Evolutionary conservation across 108 stramenopile species (phyloP).

Genomic region (Fragilaria radians): DNA sequence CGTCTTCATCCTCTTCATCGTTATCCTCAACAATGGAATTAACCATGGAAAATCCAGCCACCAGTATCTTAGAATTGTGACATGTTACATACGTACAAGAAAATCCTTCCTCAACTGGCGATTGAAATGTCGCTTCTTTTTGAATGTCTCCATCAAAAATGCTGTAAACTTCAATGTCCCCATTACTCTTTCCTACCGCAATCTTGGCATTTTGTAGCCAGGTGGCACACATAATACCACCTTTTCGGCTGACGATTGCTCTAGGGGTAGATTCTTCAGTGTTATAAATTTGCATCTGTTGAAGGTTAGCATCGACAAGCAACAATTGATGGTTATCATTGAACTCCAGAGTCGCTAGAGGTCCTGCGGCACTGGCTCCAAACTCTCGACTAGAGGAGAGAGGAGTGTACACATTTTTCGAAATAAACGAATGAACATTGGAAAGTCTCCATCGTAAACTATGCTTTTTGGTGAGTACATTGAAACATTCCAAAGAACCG

Average conservation of each 20-base stretch:
- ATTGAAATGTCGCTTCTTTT: neutral
- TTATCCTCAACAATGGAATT: slow-evolving; percentile 15
- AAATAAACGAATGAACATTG: slow-evolving; percentile 37
- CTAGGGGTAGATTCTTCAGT: neutral
- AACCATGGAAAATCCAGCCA: slow-evolving; percentile 3
- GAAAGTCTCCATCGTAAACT: slow-evolving; percentile 32
- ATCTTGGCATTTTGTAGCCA: neutral
- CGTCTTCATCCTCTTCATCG: slow-evolving; percentile 13
- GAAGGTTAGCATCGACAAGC: neutral
- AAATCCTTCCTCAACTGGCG: slow-evolving; percentile 13
- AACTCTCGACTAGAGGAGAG: slow-evolving; percentile 22
- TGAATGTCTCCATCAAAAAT: neutral
- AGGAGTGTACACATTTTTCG: neutral
- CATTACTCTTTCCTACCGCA: slow-evolving; percentile 13
- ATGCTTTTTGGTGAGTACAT: slow-evolving; percentile 17
- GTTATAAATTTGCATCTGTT: neutral
- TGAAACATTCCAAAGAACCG: slow-evolving; percentile 50
- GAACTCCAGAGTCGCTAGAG: slow-evolving; percentile 38
- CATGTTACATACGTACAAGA: slow-evolving; percentile 5
- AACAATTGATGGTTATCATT: slow-evolving; percentile 1
- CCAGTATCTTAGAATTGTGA: neutral
- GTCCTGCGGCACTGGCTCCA: slow-evolving; percentile 35
- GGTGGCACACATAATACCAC: slow-evolving; percentile 1
- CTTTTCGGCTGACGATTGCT: neutral
- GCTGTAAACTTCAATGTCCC: slow-evolving; percentile 10